Evolutionary conservation across 129 eudicot species (phyloP), one percentile per base, ranked within the genome.

Genomic region (Tagetes erecta): DNA sequence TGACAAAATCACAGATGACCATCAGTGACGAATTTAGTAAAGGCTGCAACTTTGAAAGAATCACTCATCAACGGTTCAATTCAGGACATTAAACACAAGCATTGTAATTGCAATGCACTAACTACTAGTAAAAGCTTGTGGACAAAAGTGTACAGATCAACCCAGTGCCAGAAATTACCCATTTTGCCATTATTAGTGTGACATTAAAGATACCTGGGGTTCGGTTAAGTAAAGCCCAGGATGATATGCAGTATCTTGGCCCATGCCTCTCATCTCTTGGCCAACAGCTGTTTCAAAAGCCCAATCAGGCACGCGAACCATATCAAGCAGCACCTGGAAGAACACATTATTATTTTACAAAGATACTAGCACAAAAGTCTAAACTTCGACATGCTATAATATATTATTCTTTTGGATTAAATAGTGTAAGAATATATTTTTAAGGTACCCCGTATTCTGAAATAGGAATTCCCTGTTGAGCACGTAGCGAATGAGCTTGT

Each of bases 221-320:
- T 89, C 84, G 40, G 96, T 91, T 81, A 94, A 80, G 84, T 94
- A 94, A 51, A 88, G 88, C 42, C 97, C 98, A 3, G 97, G 97
- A 57, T 86, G 91, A 70, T 94, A 94, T 11, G 98, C 91, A 71
- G 98, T 83, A 69, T 94, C 98, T 82, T 88, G 98, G 59, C 93
- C 98, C 90, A 94, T 90, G 51, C 89, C 97, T 88, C 97, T 94
- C 96, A 90, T 72, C 73, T 91, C 97, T 70, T 91, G 98, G 31
- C 97, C 98, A 64, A 89, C 97, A 66, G 98, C 98, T 6, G 72
- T 71, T 85, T 90, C 98, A 83, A 90, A 85, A 14, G 98, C 97
- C 98, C 97, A 94, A 78, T 91, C 98, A 31, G 98, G 98, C 35
- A 90, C 97, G 13, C 97, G 87, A 27, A 94, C 82, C 97, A 94